Base-by-base conservation (phyloP, 2,329 filamentous ascomycete species). In the Fusarium dlaminii region DNA sequence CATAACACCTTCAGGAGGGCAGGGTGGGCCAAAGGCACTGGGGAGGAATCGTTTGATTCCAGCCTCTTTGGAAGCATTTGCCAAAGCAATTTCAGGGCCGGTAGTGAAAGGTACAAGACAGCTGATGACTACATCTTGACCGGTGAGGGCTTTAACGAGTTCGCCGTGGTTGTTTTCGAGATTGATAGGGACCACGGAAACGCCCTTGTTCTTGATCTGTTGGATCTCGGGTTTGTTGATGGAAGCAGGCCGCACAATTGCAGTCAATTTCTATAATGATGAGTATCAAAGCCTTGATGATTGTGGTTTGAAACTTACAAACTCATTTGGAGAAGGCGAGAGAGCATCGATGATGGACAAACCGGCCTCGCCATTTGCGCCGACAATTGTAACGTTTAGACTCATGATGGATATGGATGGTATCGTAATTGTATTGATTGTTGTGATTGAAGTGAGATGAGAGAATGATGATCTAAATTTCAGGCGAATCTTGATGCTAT, bases 311-410 rank as follows among this genome's bases (percentile, higher is more conserved):
- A 3, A 27, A 48, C 72, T 51, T 30, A 75, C 73, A 64, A 75
- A 75, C 5, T 65, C 29, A n/a, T 24, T 63, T 20, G 62, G n/a
- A 10, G 66, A 68, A 11, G 37, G 9, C 6, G 65, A 27, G 27
- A 75, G 66, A 6, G 66, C 73, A 15, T 73, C 27, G 13, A 74
- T 60, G 39, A 68, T 65, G 32, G 70, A 71, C 27, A 62, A 45
- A 34, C 73, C 73, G 15, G 56, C 69, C 45, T 74, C 66, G 57
- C 73, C 73, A 36, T 68, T 65, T 32, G 73, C 73, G n/a, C 73
- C 73, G 48, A 71, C 66, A 37, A 75, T 62, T 27, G 70, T 59
- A 18, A 75, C 73, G 24, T 75, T 74, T 8, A 40, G n/a, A n/a
- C n/a, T 48, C 71, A 74, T 73, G 37, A 24, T 71, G 36, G 14